phyloP scores from a whole-genome alignment of 768 basidiomycete species.

The Trametes villosa region DNA sequence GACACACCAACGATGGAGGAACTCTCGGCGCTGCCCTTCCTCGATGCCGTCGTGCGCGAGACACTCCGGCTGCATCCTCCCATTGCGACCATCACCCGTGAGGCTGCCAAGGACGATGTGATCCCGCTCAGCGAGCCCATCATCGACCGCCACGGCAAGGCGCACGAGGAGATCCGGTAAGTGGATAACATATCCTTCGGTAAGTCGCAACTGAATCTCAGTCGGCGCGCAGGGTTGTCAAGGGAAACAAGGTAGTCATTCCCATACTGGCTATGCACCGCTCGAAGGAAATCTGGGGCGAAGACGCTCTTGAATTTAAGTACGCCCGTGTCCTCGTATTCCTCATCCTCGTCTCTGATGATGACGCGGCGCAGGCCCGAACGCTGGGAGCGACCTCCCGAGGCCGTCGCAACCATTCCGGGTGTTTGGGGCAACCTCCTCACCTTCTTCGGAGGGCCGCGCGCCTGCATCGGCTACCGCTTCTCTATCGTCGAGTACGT shows the following conservation, averaged over 20 bases:
- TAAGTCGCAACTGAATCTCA: too few relatives aligned
- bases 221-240: constrained; percentile 24
- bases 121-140: constrained; percentile 51
- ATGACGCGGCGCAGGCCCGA: constrained; percentile 57
- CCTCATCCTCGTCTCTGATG: too few relatives aligned
- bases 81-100: constrained; percentile 52
- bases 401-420: constrained; percentile 49
- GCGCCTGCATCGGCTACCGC: constrained; percentile 68
- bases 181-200: constrained; percentile 29
- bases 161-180: constrained; percentile 23
- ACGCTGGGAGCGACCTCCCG: constrained; percentile 58
- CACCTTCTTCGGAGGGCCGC: constrained; percentile 67
- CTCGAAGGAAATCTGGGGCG: constrained; percentile 60
- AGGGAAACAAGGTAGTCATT: constrained; percentile 42
- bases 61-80: constrained; percentile 60
- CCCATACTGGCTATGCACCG: constrained; percentile 60
- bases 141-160: constrained; percentile 24
- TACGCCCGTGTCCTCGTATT: constrained; percentile 21
- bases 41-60: constrained; percentile 69
- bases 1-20: constrained; percentile 66
- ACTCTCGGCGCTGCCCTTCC: constrained; percentile 65
- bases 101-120: constrained; percentile 47
- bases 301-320: constrained; percentile 65
- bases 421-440: constrained; percentile 64
- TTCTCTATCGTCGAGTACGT: constrained; percentile 65